Conservation (phyloP, 2,329 filamentous ascomycete genomes). For the Allantophomopsis lycopodina region DNA sequence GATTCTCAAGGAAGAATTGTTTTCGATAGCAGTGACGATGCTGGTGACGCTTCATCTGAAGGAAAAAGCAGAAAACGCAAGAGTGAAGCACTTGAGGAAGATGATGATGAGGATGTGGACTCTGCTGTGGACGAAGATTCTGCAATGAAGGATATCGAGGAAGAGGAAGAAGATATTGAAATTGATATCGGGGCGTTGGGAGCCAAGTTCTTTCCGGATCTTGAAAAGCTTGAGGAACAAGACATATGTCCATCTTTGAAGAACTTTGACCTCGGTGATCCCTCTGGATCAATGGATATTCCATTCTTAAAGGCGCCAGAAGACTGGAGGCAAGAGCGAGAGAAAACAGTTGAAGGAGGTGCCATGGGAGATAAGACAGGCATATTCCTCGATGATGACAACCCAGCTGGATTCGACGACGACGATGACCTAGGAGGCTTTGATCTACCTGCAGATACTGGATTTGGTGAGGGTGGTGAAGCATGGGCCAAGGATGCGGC, state of each 20-base stretch:
- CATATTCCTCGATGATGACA: conserved; percentile 77
- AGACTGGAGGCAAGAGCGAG: conserved; percentile 64
- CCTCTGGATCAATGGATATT: conserved; percentile 73
- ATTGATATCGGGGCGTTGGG: conserved; percentile 69
- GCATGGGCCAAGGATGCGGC: conserved; percentile 88
- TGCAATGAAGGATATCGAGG: conserved; percentile 24
- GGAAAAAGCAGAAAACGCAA: conserved; percentile 14
- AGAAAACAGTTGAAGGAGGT: conserved; percentile 37
- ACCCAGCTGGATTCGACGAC: conserved; percentile 68
- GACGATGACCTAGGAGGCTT: conserved; percentile 57
- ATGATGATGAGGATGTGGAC: conserved; percentile 25
- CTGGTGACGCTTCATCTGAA: conserved; percentile 34
- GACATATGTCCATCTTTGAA: conserved; percentile 94
- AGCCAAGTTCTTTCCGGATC: conserved; percentile 73
- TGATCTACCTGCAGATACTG: conserved; percentile 54
- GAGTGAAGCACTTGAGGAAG: conserved; percentile 53
- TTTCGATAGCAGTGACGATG: conserved; percentile 94
- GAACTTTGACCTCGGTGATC: conserved; percentile 80
- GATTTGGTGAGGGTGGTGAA: conserved; percentile 92
- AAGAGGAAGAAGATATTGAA: conserved; percentile 46
- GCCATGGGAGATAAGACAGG: conserved; percentile 58
- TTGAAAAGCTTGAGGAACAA: conserved; percentile 64
- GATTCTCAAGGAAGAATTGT: conserved; percentile 86
- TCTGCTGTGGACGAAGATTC: conserved; percentile 20
- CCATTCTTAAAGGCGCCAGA: conserved; percentile 85